Conservation (phyloP, 2,329 filamentous ascomycete species). For the Aureobasidium musti region DNA sequence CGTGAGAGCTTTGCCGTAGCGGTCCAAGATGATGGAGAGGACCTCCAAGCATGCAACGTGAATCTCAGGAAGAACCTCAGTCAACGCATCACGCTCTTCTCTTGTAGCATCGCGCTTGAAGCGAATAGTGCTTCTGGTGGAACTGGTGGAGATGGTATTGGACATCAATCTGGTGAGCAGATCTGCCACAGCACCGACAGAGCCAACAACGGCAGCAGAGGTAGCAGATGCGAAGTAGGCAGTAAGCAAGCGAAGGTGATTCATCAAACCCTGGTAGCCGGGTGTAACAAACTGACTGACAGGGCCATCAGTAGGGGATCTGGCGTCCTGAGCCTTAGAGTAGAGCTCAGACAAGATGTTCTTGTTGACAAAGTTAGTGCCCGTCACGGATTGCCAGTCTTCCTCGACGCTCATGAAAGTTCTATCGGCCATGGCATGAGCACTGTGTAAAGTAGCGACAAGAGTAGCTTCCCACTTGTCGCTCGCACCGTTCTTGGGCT, state of each 20-base stretch:
- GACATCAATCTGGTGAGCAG: constrained; percentile 69
- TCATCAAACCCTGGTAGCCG: constrained; percentile 68
- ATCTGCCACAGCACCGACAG: constrained; percentile 68
- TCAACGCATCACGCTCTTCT: constrained; percentile 80
- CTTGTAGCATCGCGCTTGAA: constrained; percentile 72
- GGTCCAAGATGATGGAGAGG: constrained; percentile 57
- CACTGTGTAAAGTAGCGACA: constrained; percentile 60
- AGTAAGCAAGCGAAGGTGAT: constrained; percentile 65
- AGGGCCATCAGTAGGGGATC: constrained; percentile 16
- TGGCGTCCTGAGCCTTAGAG: neutral
- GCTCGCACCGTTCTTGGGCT: constrained; percentile 72
- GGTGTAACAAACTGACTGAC: constrained; percentile 55
- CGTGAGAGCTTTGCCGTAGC: constrained; percentile 60
- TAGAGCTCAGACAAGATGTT: constrained; percentile 5
- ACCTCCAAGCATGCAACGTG: constrained; percentile 71
- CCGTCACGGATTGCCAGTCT: constrained; percentile 69
- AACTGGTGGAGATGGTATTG: constrained; percentile 55
- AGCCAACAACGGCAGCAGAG: constrained; percentile 64
- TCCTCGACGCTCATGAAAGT: constrained; percentile 78
- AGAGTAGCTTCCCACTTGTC: constrained; percentile 77
- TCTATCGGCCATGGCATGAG: constrained; percentile 72
- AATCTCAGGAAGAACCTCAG: constrained; percentile 70
- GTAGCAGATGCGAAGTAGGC: constrained; percentile 66
- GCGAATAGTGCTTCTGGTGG: constrained; percentile 47
- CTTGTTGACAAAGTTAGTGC: constrained; percentile 26